These are phyloP conservation scores for Pseudogymnoascus sp. DNA, from an alignment of 2,329 filamentous ascomycete genomes.

Conservation along the genomic window DNA sequence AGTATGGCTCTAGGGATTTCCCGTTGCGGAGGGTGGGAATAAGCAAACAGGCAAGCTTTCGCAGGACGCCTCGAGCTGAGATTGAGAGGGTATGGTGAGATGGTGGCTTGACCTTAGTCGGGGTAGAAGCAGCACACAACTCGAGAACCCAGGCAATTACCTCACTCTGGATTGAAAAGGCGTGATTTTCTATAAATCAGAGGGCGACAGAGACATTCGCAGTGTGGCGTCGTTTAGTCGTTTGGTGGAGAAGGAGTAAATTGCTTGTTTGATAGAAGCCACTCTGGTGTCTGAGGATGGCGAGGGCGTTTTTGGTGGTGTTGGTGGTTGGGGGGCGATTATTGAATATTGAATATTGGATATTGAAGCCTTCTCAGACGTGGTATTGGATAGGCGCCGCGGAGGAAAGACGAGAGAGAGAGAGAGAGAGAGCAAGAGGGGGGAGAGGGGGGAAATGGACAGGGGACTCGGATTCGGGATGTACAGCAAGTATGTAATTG, in stretches of 20 bases:
- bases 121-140: neutral
- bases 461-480: neutral
- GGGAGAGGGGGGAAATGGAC: neutral
- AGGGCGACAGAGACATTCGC: conserved; percentile 1
- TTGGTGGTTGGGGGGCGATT: neutral
- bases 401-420: neutral
- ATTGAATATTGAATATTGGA: neutral
- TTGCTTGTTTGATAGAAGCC: conserved; percentile 4
- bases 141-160: neutral
- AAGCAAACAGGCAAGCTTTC: conserved; percentile 3
- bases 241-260: neutral
- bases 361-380: neutral
- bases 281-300: neutral
- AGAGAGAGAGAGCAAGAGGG: neutral
- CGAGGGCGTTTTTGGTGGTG: neutral
- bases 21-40: neutral
- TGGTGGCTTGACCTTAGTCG: neutral
- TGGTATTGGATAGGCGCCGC: neutral
- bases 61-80: neutral
- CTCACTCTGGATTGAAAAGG: conserved; percentile 1
- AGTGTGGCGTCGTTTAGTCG: conserved; percentile 2
- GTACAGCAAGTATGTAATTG: neutral
- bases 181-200: conserved; percentile 8
- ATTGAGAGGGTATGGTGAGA: neutral
- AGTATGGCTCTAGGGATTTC: conserved; percentile 3